Base-by-base conservation (phyloP, 2,329 filamentous ascomycete species). In the Hyphodiscus sp. region DNA sequence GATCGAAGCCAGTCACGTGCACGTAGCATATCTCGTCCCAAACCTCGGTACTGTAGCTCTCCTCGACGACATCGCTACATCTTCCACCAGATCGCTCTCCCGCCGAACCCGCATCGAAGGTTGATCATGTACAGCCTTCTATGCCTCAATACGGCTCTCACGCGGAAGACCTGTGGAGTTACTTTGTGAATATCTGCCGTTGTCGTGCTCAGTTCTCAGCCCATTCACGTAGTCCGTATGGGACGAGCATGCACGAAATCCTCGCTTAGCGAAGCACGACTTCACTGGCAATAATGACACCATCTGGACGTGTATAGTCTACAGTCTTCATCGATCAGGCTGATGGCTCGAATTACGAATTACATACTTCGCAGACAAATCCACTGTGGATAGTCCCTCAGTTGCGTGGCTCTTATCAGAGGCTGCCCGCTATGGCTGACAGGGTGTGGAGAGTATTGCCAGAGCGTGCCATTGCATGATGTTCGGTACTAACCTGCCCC, bases 251-350 rank as follows among this genome's bases (percentile, higher is more conserved):
- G n/a, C n/a, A n/a, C n/a, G n/a, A n/a, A n/a, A 33, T 33, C 11
- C 13, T 38, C 16, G 33, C 11, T 54, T 51, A 49, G 49, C 45
- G 44, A 43, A 55, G 53, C 49, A 55, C 53, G 53, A 20, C 18
- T 46, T 29, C 4, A 18, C 7, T 29, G 46, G 49, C 45, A 19
- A 8, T 29, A 46, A 55, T 52, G 38, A 46, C 53, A 51, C 52
- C 53, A 55, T 49, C 30, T 16, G 33, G 19, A 44, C 8, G 19
- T 43, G 8, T 43, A 8, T 20, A 38, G 33, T 38, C 4, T 38
- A 38, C 33, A 38, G 33, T 10, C 33, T n/a, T 38, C 33, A 15
- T 5, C 16, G 11, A 26, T 26, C 23, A 8, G 8, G 23, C 23
- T 26, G 23, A 26, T 26, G 8, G 8, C 8, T 26, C 23, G 23